Evolutionary conservation across 108 stramenopile genomes (phyloP).

Genomic region (Pseudonitzschia delicatissima): DNA sequence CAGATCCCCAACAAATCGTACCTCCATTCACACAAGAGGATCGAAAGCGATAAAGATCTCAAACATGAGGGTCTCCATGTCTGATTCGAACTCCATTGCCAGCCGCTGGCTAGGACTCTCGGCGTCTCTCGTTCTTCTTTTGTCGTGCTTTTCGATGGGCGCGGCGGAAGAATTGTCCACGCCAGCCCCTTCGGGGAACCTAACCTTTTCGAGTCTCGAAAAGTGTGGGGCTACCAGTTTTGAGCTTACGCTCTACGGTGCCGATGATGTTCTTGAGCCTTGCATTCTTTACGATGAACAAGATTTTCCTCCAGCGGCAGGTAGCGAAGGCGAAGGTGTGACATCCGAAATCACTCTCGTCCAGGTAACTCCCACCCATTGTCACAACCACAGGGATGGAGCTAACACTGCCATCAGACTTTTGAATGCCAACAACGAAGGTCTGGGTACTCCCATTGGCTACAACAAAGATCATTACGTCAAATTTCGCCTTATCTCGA

Average conservation of each 20-base stretch:
- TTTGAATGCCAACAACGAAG: conserved; percentile 42
- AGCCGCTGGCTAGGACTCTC: no score
- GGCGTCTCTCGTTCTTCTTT: no score
- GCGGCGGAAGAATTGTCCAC: background rate
- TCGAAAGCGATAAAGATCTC: no score
- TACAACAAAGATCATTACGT: conserved; percentile 33
- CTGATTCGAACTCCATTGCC: no score
- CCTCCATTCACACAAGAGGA: no score
- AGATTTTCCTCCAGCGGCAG: background rate
- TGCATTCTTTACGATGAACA: conserved; percentile 30
- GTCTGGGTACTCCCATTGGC: conserved; percentile 45
- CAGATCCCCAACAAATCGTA: no score
- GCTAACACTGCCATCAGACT: conserved; percentile 32
- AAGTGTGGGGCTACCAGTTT: conserved; percentile 20
- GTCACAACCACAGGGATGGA: conserved; percentile 41
- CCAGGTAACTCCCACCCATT: conserved; percentile 29
- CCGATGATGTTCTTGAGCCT: conserved; percentile 25
- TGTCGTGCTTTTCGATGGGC: no score
- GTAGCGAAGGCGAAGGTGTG: background rate
- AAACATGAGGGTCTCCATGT: no score
- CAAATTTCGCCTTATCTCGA: conserved; percentile 44
- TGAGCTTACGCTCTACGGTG: conserved; percentile 15
- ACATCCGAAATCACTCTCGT: conserved; percentile 24
- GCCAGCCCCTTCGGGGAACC: background rate
- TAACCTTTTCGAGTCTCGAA: conserved; percentile 1